These are phyloP conservation scores for Epichloe coenophiala DNA, from an alignment of 2,329 filamentous ascomycete genomes.

Conservation along the genomic window DNA sequence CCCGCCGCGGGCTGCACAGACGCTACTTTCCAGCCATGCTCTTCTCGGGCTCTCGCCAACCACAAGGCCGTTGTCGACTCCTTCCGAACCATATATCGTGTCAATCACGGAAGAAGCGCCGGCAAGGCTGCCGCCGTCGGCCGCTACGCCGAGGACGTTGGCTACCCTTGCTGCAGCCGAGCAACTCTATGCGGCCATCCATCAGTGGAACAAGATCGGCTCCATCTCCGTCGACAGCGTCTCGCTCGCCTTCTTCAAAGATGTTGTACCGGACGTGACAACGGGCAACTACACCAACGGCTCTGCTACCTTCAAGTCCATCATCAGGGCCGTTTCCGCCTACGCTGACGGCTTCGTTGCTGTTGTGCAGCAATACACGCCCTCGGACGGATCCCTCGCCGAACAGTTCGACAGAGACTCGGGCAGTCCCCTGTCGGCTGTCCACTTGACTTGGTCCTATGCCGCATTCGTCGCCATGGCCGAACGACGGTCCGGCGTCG, in stretches of 20 bases:
- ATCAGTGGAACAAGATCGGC: conserved; percentile 52
- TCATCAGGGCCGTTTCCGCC: conserved; percentile 42
- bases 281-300: conserved; percentile 46
- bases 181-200: conserved; percentile 63
- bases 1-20: conserved; percentile 51
- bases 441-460: conserved; percentile 61
- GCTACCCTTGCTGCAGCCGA: conserved; percentile 66
- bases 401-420: conserved; percentile 48
- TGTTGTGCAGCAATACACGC: conserved; percentile 48
- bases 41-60: conserved; percentile 53
- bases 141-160: conserved; percentile 58
- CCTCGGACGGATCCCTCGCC: conserved; percentile 44
- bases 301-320: conserved; percentile 34
- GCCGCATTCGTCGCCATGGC: conserved; percentile 49
- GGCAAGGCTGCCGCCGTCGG: conserved; percentile 50
- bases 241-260: conserved; percentile 60
- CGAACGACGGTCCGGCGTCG: conserved; percentile 36
- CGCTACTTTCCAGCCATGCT: conserved; percentile 67
- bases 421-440: conserved; percentile 43
- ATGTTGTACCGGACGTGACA: conserved; percentile 43
- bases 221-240: conserved; percentile 50
- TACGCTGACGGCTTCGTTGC: conserved; percentile 48
- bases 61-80: conserved; percentile 65
- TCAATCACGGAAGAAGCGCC: conserved; percentile 52
- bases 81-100: conserved; percentile 55